Evolutionary conservation across 1,139 yeast genomes (phyloP).

Genomic region (Scheffersomyces stambukii): DNA sequence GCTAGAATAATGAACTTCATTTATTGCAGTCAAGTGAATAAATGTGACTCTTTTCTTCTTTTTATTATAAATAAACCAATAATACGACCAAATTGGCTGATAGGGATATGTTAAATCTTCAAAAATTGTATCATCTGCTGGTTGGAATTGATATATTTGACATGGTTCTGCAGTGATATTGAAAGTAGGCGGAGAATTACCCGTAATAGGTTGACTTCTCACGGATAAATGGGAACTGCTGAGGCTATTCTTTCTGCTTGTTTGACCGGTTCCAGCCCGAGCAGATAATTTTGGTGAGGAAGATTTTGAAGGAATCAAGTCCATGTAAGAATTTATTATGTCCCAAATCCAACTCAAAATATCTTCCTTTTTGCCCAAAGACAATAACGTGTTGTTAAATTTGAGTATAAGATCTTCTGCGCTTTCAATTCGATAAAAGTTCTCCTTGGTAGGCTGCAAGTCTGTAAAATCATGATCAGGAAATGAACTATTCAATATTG

Average conservation of each 20-base stretch:
- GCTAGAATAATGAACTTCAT: conserved; percentile 36
- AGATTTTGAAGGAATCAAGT: conserved; percentile 42
- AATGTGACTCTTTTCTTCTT: conserved; percentile 89
- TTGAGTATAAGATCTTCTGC: conserved; percentile 61
- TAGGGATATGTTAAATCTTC: conserved; percentile 64
- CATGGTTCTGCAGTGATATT: conserved; percentile 45
- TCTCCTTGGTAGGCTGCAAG: conserved; percentile 82
- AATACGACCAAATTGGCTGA: conserved; percentile 82
- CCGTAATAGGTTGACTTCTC: no score
- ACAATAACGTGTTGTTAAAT: conserved; percentile 74
- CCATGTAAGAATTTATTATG: conserved; percentile 78
- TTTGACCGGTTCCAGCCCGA: conserved; percentile 9
- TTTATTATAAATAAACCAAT: conserved; percentile 91
- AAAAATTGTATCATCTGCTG: conserved; percentile 73
- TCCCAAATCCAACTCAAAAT: conserved; percentile 78
- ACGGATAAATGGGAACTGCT: conserved; percentile 7
- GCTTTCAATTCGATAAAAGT: conserved; percentile 38
- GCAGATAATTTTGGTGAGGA: conserved; percentile 17
- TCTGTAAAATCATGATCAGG: conserved; percentile 94
- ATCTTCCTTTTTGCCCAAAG: conserved; percentile 63
- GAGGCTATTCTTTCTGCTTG: conserved; percentile 24
- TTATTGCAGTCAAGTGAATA: conserved; percentile 52
- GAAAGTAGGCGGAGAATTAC: conserved; percentile 12
- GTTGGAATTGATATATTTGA: conserved; percentile 72
- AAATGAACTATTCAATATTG: conserved; percentile 84